These are phyloP conservation scores for Xylaria sp. DNA, from an alignment of 2,329 filamentous ascomycete species.

Conservation along the genomic window DNA sequence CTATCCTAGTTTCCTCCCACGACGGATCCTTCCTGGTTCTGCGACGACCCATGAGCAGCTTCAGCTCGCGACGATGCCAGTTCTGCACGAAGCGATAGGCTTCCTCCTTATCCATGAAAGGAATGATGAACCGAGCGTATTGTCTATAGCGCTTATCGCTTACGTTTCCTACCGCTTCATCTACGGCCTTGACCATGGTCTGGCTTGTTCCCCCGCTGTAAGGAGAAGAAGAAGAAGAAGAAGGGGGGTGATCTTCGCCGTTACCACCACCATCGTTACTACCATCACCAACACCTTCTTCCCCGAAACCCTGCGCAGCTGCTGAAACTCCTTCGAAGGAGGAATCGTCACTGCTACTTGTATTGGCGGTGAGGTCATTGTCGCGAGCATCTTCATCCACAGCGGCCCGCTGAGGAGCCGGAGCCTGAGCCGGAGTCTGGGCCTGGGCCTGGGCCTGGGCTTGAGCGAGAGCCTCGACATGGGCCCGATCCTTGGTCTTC, in stretches of 20 bases:
- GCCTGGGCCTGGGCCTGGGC: not conserved
- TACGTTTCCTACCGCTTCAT: constrained; percentile 2
- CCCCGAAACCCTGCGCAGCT: not conserved
- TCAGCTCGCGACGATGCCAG: constrained; percentile 57
- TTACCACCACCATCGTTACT: not conserved
- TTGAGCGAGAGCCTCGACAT: not conserved
- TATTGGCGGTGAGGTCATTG: not conserved
- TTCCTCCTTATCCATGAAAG: constrained; percentile 65
- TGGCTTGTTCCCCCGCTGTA: not conserved
- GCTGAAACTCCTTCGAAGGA: too few species aligned
- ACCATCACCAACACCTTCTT: not conserved
- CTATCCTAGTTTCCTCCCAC: constrained; percentile 46
- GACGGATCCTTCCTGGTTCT: constrained; percentile 24
- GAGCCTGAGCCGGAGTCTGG: too few species aligned
- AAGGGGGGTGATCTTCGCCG: not conserved
- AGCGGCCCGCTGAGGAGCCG: too few species aligned
- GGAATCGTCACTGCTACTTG: not conserved
- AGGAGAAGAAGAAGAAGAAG: not conserved
- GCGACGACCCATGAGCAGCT: constrained; percentile 39
- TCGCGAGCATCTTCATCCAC: not conserved
- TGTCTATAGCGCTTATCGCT: constrained; percentile 27
- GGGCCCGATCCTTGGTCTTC: constrained; percentile 16
- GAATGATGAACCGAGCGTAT: constrained; percentile 63
- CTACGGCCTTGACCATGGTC: not conserved
- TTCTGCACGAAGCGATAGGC: constrained; percentile 62